Percentiles rank a stretch among this genome's conserved stretches.
Evolutionary conservation across 352 stramenopile species (phyloP).

Genomic region (Phytophthora kernoviae): DNA sequence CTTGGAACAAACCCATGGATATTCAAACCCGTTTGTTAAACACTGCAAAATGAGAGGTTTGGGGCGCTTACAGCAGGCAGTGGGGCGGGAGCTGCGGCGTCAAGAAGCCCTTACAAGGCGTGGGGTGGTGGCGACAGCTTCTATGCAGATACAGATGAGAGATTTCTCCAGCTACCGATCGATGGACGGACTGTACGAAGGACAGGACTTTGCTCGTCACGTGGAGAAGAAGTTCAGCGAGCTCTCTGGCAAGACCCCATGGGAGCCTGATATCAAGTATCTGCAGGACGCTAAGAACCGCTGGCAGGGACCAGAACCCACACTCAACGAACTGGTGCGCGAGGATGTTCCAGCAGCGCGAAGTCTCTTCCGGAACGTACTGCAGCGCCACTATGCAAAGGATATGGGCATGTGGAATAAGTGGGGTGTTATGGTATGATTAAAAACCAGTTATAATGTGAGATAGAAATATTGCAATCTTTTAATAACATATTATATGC

Average conservation of each 20-base stretch:
- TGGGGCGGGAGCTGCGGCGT: constrained; percentile 14
- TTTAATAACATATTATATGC: constrained; percentile 1
- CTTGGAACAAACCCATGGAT: too few relatives aligned
- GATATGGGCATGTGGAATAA: constrained; percentile 94
- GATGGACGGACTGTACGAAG: constrained; percentile 69
- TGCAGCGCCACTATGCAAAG: constrained; percentile 78
- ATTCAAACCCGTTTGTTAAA: too few relatives aligned
- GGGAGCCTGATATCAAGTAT: constrained; percentile 71
- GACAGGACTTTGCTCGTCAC: constrained; percentile 67
- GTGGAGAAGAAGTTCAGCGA: constrained; percentile 82
- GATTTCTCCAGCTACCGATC: constrained; percentile 22
- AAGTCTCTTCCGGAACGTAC: constrained; percentile 78
- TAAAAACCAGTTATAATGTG: background rate
- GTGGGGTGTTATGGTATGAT: constrained; percentile 78
- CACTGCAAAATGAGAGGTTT: constrained; percentile 34
- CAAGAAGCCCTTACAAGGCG: constrained; percentile 10
- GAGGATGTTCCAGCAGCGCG: constrained; percentile 74
- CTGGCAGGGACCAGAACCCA: constrained; percentile 66
- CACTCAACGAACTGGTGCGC: constrained; percentile 82
- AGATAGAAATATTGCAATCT: background rate
- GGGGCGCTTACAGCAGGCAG: constrained; percentile 16
- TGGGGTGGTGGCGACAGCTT: background rate
- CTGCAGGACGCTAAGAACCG: constrained; percentile 58
- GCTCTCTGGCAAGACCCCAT: constrained; percentile 76
- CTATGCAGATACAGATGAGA: constrained; percentile 6